Base-by-base conservation (phyloP, 805 yeast species). In the Monosporozyma siamensis region DNA sequence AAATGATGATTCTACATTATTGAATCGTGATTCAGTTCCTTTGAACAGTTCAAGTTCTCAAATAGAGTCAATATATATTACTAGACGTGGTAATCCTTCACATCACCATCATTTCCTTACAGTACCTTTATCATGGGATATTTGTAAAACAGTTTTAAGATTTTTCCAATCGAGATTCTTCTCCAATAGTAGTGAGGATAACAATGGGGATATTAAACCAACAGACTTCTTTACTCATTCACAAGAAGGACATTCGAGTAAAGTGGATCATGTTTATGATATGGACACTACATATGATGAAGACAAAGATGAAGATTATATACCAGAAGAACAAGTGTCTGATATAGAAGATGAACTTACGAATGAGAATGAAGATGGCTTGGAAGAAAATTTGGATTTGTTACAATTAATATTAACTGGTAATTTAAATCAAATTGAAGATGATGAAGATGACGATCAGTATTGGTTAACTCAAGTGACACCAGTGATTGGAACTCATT, bases 381-480 rank as follows among this genome's bases (percentile, higher is more conserved):
- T 18, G 14, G 23, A 18, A 18, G 23, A 18, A 10, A 18, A 32
- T 18, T 32, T 32, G 6, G 35, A 18, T 18, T 12, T 18, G 11
- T 20, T 32, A 9, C 23, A 32, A 3, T 32, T 32, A 12, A 32
- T 32, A 8, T 32, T 32, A 20, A 11, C 35, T 3, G 35, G 35
- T 8, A 17, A 18, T 18, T 12, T 36, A 15, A 25, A 15, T 11
- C 12, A 36, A 4, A 17, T 4, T 25, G 39, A 36, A 8, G 14
- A 1, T 25, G 8, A 36, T 9, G 43, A 40, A 6, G 42, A 44
- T n/a, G 47, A 24, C 7, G 37, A 24, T 12, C 31, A 36, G 3
- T 24, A 24, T 17, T 36, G 39, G 39, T 18, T 24, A 25, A 17
- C 29, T 17, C 21, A 36, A 15, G 29, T 36, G 9, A 24, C 29